phyloP scores from a whole-genome alignment of 768 basidiomycete genomes.

The Suillus occidentalis region DNA sequence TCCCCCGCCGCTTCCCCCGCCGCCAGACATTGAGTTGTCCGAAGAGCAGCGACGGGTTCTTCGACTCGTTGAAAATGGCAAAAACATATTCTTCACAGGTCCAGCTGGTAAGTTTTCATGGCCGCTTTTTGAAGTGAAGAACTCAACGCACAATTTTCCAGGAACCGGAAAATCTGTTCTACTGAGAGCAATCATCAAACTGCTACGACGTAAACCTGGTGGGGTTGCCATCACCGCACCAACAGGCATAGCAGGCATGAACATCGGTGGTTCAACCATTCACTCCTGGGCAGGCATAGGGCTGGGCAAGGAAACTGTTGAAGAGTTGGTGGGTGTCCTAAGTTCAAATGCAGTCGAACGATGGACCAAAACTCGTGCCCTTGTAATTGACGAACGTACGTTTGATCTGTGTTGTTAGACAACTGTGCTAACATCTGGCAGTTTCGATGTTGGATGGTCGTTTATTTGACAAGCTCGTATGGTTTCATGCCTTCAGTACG shows the following conservation, averaged over 20 bases:
- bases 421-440: conserved; percentile 23
- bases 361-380: conserved; percentile 53
- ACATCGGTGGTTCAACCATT: conserved; percentile 68
- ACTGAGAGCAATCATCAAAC: conserved; percentile 56
- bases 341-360: conserved; percentile 28
- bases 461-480: conserved; percentile 70
- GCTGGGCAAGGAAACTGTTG: conserved; percentile 49
- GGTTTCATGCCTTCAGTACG: conserved; percentile 35
- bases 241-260: conserved; percentile 65
- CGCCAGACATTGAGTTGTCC: conserved; percentile 26
- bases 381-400: conserved; percentile 74
- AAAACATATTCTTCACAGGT: conserved; percentile 75
- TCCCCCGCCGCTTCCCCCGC: conserved; percentile 5
- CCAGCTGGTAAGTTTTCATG: conserved; percentile 53
- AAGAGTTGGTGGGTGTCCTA: conserved; percentile 42
- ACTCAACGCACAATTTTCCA: conserved; percentile 14
- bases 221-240: conserved; percentile 63
- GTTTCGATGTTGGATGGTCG: conserved; percentile 78
- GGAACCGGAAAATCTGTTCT: conserved; percentile 76
- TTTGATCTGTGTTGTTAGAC: neutral
- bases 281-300: conserved; percentile 70
- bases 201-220: conserved; percentile 33
- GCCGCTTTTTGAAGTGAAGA: conserved; percentile 1
- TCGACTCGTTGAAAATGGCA: conserved; percentile 47
- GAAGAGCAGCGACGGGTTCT: conserved; percentile 45